phyloP scores from a whole-genome alignment of 169 alveolate genomes.

The Eimeria sp. region DNA sequence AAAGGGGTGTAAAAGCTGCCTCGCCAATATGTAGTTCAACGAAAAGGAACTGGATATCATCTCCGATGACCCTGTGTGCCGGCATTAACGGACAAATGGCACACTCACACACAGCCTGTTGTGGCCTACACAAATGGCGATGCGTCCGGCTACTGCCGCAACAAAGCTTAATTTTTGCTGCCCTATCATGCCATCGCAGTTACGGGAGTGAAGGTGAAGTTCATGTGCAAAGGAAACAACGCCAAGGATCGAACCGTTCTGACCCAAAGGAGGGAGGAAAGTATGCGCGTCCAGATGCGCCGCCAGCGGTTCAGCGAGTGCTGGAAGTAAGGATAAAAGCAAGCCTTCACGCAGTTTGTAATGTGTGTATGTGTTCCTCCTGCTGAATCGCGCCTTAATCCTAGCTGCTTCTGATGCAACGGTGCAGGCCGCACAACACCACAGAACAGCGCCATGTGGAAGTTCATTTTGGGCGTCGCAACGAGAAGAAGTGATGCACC shows the following conservation, averaged over 20 bases:
- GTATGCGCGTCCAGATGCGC: neutral
- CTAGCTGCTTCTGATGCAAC: neutral
- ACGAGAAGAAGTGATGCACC: constrained; percentile 29
- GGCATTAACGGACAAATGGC: neutral
- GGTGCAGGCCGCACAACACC: constrained; percentile 26
- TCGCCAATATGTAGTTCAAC: neutral
- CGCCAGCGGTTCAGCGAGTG: neutral
- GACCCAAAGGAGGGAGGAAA: neutral
- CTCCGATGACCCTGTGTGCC: neutral
- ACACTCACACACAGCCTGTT: neutral
- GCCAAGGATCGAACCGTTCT: neutral
- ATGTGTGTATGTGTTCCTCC: neutral
- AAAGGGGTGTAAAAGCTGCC: neutral
- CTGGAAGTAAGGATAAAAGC: neutral
- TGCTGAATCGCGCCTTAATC: neutral
- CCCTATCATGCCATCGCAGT: neutral
- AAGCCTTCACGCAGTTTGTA: neutral
- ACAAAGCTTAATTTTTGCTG: neutral
- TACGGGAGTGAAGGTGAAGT: neutral
- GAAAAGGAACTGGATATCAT: neutral
- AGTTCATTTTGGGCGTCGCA: constrained; percentile 46
- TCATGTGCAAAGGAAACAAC: neutral
- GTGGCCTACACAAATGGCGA: neutral
- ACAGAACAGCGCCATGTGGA: neutral
- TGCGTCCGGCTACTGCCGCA: neutral